phyloP scores from a whole-genome alignment of 1,284 basidiomycete species.

The Singerocomus rubriflavus region DNA sequence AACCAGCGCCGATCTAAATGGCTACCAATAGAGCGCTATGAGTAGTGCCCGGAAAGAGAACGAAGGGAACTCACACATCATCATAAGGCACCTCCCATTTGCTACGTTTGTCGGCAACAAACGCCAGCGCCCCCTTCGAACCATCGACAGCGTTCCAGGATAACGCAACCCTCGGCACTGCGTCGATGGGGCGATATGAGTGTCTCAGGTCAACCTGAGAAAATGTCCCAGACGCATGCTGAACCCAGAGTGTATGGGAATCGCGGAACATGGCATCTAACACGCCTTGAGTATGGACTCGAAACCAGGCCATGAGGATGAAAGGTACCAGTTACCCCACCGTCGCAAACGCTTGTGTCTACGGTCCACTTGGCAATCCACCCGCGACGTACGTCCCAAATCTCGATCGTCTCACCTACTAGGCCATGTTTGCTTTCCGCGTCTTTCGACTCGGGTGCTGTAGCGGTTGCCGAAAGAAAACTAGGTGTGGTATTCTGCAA shows the following conservation, averaged over 20 bases:
- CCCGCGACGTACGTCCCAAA: slow-evolving; percentile 84
- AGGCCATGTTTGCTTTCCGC: slow-evolving; percentile 23
- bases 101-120: slow-evolving; percentile 58
- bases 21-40: slow-evolving; percentile 32
- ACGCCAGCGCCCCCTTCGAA: slow-evolving; percentile 57
- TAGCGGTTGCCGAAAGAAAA: slow-evolving; percentile 16
- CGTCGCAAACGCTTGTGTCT: slow-evolving; percentile 57
- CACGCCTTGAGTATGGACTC: not conserved
- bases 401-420: slow-evolving; percentile 65
- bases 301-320: not conserved
- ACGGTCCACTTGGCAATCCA: slow-evolving; percentile 84
- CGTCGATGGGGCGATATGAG: slow-evolving; percentile 62
- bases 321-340: slow-evolving; percentile 63
- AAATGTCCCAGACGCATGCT: slow-evolving; percentile 76
- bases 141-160: slow-evolving; percentile 58
- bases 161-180: slow-evolving; percentile 62
- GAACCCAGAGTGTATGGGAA: slow-evolving; percentile 71
- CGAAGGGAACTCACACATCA: slow-evolving; percentile 62
- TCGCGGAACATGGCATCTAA: slow-evolving; percentile 70
- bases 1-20: slow-evolving; percentile 46
- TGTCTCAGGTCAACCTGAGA: slow-evolving; percentile 75
- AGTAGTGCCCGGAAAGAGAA: not conserved
- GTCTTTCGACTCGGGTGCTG: slow-evolving; percentile 14
- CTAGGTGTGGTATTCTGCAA: slow-evolving; percentile 25
- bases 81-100: slow-evolving; percentile 80